A percentile compares a stretch with the other conserved stretches of the same genome.
Conservation (phyloP, 768 basidiomycete genomes). For the Kwoniella shandongensis region DNA sequence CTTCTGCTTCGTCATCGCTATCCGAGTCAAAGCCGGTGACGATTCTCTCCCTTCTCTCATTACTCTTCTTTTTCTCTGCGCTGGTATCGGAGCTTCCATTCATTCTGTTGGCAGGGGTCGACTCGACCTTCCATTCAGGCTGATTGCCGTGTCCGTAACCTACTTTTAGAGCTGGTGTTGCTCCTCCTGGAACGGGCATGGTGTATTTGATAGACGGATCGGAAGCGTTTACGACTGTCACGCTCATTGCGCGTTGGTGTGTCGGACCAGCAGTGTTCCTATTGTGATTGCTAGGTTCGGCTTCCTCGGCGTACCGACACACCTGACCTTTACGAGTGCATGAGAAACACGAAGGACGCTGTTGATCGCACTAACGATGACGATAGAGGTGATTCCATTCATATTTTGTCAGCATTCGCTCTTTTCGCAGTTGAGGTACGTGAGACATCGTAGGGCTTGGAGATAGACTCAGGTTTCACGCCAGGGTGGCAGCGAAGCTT, state of each 20-base stretch:
- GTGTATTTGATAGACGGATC: slow-evolving; percentile 24
- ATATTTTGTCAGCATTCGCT: background rate
- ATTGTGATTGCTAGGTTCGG: slow-evolving; percentile 3
- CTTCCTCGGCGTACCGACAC: slow-evolving; percentile 27
- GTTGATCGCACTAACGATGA: slow-evolving; percentile 22
- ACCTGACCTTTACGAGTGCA: slow-evolving; percentile 20
- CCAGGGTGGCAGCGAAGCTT: too few species aligned
- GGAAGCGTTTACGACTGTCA: slow-evolving; percentile 21
- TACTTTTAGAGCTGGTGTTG: slow-evolving; percentile 13
- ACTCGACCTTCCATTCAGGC: slow-evolving; percentile 20
- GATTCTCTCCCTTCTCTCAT: slow-evolving; percentile 21
- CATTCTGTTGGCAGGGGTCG: background rate
- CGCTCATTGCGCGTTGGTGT: slow-evolving; percentile 18
- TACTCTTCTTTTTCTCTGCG: slow-evolving; percentile 17
- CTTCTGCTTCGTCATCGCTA: slow-evolving; percentile 18
- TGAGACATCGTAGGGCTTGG: too few species aligned
- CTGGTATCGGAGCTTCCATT: background rate
- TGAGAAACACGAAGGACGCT: slow-evolving; percentile 22
- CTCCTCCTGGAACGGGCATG: slow-evolving; percentile 12
- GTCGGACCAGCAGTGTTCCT: background rate
- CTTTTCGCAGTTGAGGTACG: too few species aligned
- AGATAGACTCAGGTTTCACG: too few species aligned
- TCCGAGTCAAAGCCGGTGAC: slow-evolving; percentile 29
- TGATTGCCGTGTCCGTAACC: slow-evolving; percentile 9
- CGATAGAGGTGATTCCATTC: background rate